These are phyloP conservation scores for Boletellus ananas DNA, from an alignment of 768 basidiomycete genomes.

Conservation along the genomic window DNA sequence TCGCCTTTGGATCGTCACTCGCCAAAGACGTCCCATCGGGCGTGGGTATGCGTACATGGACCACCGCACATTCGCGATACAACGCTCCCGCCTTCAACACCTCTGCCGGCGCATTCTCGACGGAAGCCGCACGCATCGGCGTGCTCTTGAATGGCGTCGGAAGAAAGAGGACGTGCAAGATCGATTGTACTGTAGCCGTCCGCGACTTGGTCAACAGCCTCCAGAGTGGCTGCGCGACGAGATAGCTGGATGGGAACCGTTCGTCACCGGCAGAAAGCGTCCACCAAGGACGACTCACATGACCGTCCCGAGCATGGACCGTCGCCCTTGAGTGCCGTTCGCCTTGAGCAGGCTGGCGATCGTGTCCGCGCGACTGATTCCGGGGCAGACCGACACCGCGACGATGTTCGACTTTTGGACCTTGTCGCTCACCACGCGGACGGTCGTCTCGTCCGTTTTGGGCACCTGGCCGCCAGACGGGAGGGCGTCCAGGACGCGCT, in stretches of 20 bases:
- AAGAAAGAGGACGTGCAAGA: constrained; percentile 80
- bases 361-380: constrained; percentile 69
- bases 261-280: too few species aligned
- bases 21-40: constrained; percentile 18
- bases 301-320: constrained; percentile 42
- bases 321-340: constrained; percentile 27
- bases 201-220: constrained; percentile 70
- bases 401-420: constrained; percentile 70
- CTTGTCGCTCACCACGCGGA: constrained; percentile 39
- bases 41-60: constrained; percentile 40
- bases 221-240: constrained; percentile 62
- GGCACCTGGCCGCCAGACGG: constrained; percentile 57
- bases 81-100: constrained; percentile 74
- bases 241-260: constrained; percentile 45
- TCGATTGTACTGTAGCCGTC: constrained; percentile 57
- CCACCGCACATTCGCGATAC: constrained; percentile 73
- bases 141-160: constrained; percentile 72
- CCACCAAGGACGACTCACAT: constrained; percentile 43
- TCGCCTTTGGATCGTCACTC: constrained; percentile 31
- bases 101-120: constrained; percentile 43
- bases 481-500: constrained; percentile 79
- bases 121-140: constrained; percentile 16
- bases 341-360: constrained; percentile 43
- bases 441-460: constrained; percentile 28
- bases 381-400: constrained; percentile 69